phyloP scores from a whole-genome alignment of 805 yeast genomes.

The Martiniozyma abietophila region DNA sequence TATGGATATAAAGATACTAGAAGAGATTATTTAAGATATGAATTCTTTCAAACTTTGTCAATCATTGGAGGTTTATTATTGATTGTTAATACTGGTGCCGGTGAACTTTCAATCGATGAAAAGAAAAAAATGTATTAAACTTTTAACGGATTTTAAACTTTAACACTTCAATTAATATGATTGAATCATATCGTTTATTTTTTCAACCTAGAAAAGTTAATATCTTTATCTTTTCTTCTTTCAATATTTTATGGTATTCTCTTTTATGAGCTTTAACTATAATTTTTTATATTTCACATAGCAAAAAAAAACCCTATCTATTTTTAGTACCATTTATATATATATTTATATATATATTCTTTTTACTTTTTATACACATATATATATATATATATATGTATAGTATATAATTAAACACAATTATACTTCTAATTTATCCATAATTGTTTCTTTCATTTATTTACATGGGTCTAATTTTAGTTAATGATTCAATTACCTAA shows the following conservation, averaged over 20 bases:
- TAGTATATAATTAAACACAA: background rate
- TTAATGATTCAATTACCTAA: conserved; percentile 14
- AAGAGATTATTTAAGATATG: conserved; percentile 86
- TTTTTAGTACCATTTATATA: no score
- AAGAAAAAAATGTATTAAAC: conserved; percentile 57
- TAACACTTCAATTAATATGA: background rate
- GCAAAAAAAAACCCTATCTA: no score
- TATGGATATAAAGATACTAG: conserved; percentile 59
- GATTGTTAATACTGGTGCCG: conserved; percentile 94
- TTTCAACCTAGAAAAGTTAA: background rate
- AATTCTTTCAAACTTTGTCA: conserved; percentile 87
- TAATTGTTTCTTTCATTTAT: background rate
- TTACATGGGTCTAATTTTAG: no score
- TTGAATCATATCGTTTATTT: no score
- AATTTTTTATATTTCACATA: no score
- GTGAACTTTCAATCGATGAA: conserved; percentile 86
- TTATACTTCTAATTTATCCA: background rate
- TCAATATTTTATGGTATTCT: no score
- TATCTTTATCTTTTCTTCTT: background rate
- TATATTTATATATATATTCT: background rate
- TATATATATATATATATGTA: conserved; percentile 1
- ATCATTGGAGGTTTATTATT: conserved; percentile 90
- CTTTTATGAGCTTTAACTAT: no score
- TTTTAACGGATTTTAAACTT: background rate
- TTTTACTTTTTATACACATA: background rate